Base-by-base conservation (phyloP, 169 alveolate species). In the Ichthyophthirius multifiliis region DNA sequence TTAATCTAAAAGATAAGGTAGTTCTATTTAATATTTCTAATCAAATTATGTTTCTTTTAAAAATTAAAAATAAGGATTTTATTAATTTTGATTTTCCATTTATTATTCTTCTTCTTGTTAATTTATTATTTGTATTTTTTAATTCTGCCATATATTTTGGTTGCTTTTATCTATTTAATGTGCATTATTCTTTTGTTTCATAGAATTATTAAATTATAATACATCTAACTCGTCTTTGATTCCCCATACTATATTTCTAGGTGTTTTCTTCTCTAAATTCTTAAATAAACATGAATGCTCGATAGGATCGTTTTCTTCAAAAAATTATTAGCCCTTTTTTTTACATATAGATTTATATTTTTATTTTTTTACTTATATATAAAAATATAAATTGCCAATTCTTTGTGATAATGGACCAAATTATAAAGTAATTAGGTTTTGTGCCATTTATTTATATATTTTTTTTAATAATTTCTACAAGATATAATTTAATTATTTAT, bases 181-280 rank as follows among this genome's bases (percentile, higher is more conserved):
- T 9, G 6, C 7, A 1, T 15, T 16, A n/a, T 18, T 20, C 1
- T 30, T 31, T 27, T 20, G 2, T 2, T 5, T 27, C 12, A 9
- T 62, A 0, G 2, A 5, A 0, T 32, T 27, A 23, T 55, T 27
- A 27, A 55, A 55, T 10, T 55, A 27, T 18, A 55, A 55, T 15
- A 55, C 71, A 55, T 55, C 71, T 55, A 55, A 55, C 10, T 55
- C 71, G 31, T 55, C 71, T 27, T 55, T 55, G 13, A 27, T 55
- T 27, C 71, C 71, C 71, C 71, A 55, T 15, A 39, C 71, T 15
- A 55, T 55, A 55, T 55, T 55, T 27, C 71, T 55, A 1, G 71
- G 71, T 0, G 71, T 55, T 23, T 55, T 55, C 0, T 34, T 55
- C 13, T 7, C 31, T 27, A 55, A 7, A 55, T 55, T 55, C 15